Conservation (phyloP, 805 yeast genomes). For the Dipodascopsis tothii region DNA sequence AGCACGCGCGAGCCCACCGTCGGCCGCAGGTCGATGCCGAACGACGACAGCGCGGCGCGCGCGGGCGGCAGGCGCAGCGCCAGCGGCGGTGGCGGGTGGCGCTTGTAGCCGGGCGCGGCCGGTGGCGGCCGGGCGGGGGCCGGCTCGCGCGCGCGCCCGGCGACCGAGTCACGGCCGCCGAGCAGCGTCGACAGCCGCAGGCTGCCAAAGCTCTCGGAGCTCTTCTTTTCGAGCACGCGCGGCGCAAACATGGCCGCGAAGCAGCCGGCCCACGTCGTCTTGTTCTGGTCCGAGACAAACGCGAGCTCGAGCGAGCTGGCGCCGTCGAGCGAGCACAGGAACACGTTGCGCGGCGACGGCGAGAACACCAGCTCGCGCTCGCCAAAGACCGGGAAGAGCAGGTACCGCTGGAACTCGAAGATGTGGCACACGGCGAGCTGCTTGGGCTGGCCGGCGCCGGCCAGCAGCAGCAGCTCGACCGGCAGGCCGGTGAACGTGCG, state of each 20-base stretch:
- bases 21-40: too few species aligned
- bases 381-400: slow-evolving; percentile 19
- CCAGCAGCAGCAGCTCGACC: slow-evolving; percentile 15
- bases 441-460: slow-evolving; percentile 15
- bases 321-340: slow-evolving; percentile 14
- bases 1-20: slow-evolving; percentile 8
- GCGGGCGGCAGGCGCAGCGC: background rate
- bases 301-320: slow-evolving; percentile 10
- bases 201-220: background rate
- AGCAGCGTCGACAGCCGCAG: background rate
- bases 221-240: background rate
- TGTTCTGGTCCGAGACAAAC: slow-evolving; percentile 15
- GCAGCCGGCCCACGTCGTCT: slow-evolving; percentile 10
- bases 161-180: background rate
- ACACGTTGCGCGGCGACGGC: slow-evolving; percentile 1
- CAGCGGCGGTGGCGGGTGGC: background rate
- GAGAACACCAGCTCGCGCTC: slow-evolving; percentile 15
- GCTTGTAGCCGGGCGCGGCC: background rate
- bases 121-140: background rate
- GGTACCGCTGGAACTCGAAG: slow-evolving; percentile 17
- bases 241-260: slow-evolving; percentile 13
- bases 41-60: too few species aligned
- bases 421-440: slow-evolving; percentile 20
- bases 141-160: background rate
- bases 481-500: slow-evolving; percentile 20